Evolutionary conservation across 2,329 filamentous ascomycete genomes (phyloP), one percentile per base, ranked within the genome.

Genomic region (Diplodia seriata): DNA sequence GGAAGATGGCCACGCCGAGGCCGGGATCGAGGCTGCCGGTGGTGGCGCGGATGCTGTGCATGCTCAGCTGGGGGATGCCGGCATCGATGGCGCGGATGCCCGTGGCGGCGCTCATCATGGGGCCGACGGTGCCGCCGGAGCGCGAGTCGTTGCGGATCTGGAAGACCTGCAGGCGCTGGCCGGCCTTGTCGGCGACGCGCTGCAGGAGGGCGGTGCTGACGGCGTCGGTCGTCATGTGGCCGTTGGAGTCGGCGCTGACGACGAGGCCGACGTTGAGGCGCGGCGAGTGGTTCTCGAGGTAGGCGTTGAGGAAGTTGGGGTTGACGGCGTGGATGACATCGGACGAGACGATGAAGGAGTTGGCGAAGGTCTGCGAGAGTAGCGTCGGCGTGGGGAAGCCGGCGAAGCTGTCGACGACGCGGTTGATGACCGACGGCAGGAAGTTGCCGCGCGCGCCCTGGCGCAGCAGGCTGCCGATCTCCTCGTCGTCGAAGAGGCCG

Each of bases 401-500:
- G 0, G 86, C 81, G 70, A 90, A 87, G 23, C 85, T 84, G 77
- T 96, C 93, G 66, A 93, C 87, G 67, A 93, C 88, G 70, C 94
- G 91, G 81, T 96, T 92, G 68, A 98, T 86, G 29, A 90, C 87
- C 47, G 86, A 85, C 50, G 92, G 91, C 68, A 98, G 85, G 83
- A 97, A 96, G 83, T 97, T 98, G 67, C 92, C 90, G 65, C 87
- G 86, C 6, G 95, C 95, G 69, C 95, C 95, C 81, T 98, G 94
- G 67, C 94, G 91, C 62, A 97, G 87, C 9, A 93, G 85, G 31
- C 91, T 96, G 69, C 95, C 95, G 70, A 99, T 97, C 79, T 99
- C 95, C 79, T 99, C 95, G 74, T 97, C 91, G 76, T 98, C 95
- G 75, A 98, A 98, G 73, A 97, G 89, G n/a, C 91, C 93, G 43